Percentiles rank a stretch among this genome's conserved stretches.
Conservation (phyloP, 2,329 filamentous ascomycete genomes). For the Aspergillus nomiae region DNA sequence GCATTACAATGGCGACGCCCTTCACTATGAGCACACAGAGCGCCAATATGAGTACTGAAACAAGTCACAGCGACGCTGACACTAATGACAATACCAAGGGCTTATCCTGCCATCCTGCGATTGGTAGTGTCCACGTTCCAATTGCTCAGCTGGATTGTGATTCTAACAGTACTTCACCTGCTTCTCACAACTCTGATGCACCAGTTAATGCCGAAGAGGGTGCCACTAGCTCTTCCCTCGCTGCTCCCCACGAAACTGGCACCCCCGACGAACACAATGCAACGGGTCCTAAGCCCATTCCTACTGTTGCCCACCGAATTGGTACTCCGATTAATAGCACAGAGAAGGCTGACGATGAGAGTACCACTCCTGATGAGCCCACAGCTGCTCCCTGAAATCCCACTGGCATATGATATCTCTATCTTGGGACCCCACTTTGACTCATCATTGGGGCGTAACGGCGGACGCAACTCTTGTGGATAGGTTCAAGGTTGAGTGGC, state of each 20-base stretch:
- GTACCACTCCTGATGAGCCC: background rate
- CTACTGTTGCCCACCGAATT: background rate
- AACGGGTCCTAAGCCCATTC: background rate
- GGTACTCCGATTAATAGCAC: background rate
- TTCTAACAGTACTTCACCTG: background rate
- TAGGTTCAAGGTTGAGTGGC: background rate
- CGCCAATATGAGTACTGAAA: background rate
- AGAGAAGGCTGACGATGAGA: background rate
- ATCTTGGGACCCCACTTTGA: background rate
- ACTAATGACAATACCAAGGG: background rate
- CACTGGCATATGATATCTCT: no score
- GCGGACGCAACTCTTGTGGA: rapidly evolving
- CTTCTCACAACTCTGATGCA: background rate
- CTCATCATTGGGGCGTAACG: background rate
- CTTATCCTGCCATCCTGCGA: background rate
- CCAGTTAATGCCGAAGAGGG: background rate
- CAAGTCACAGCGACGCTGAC: background rate
- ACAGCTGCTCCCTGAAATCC: background rate
- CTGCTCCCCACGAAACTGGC: background rate
- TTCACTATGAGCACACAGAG: background rate
- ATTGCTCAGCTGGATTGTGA: background rate
- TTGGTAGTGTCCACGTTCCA: background rate
- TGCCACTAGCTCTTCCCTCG: background rate
- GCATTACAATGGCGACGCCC: no score
- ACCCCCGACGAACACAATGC: background rate